These are phyloP conservation scores for Pichia gijzeniarum DNA, from an alignment of 805 yeast genomes.

Conservation along the genomic window DNA sequence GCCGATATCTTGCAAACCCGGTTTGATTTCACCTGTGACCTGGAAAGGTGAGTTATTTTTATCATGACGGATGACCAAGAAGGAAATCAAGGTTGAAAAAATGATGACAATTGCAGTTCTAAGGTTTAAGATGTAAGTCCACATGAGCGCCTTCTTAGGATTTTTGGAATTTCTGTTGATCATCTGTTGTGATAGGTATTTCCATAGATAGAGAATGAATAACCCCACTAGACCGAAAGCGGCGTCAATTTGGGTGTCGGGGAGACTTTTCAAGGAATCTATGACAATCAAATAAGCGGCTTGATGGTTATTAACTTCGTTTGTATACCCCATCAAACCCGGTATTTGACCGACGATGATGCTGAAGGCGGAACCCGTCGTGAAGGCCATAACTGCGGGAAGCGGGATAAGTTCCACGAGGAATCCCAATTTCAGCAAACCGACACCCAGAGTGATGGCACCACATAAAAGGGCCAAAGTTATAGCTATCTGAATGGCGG, in stretches of 20 bases:
- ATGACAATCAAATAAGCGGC: conserved; percentile 66
- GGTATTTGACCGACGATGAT: conserved; percentile 84
- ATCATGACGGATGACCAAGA: conserved; percentile 56
- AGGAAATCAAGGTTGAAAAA: conserved; percentile 74
- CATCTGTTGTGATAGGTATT: conserved; percentile 48
- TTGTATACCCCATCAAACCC: conserved; percentile 67
- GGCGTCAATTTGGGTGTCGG: conserved; percentile 65
- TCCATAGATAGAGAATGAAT: conserved; percentile 65
- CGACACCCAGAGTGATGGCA: conserved; percentile 73
- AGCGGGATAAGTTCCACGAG: conserved; percentile 80
- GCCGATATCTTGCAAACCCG: conserved; percentile 74
- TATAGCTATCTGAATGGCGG: conserved; percentile 76
- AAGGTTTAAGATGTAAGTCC: conserved; percentile 58
- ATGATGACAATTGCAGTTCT: conserved; percentile 78
- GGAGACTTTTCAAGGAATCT: conserved; percentile 62
- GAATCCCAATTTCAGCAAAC: conserved; percentile 78
- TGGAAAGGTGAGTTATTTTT: conserved; percentile 38
- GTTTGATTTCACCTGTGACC: conserved; percentile 71
- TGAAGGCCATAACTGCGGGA: conserved; percentile 91
- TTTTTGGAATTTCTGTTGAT: conserved; percentile 59
- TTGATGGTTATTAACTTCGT: conserved; percentile 61
- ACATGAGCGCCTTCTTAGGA: conserved; percentile 55
- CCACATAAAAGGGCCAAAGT: conserved; percentile 77
- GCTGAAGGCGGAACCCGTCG: conserved; percentile 87
- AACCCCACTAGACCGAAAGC: conserved; percentile 81